Evolutionary conservation across 768 basidiomycete genomes (phyloP), one percentile per base, ranked within the genome.

Genomic region (Tulasnella sp.): DNA sequence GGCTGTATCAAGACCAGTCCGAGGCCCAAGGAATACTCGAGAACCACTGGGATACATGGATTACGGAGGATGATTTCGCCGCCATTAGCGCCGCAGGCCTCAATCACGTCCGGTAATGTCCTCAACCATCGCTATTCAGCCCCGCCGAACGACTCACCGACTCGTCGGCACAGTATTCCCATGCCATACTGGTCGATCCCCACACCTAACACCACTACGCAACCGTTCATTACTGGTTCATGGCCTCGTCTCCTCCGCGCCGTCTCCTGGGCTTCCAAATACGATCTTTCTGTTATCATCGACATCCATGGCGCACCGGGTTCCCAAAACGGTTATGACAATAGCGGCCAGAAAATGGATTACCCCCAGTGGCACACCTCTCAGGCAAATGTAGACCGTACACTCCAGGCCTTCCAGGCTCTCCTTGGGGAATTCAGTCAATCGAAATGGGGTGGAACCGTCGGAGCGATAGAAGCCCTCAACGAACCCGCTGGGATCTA

Each of bases 251-350:
- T 86, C 59, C 71, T 82, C 17, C 73, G 35, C 46, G 79, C 77
- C 1, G 75, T 86, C 43, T 69, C 70, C 60, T 90, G 87, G 81
- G 90, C 91, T 1, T 69, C 69, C 42, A 73, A 74, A 23, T 68
- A 86, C 62, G 81, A 82, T 7, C 67, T 97, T 43, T 92, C 91
- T 63, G 70, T 93, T 29, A 82, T 94, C 45, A 66, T 94, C 36
- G 91, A 92, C 70, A 75, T 87, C 1, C 86, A 89, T 64, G 84
- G 83, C 25, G 87, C 79, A 29, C 86, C 90, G 0, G 90, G 90
- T 14, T 85, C 83, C 66, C 86, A 91, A 66, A 72, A 73, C 64
- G 86, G 86, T 19, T 90, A 79, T 63, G 87, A 90, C 64, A 90
- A 90, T 63, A 88, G 86, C 43, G 87, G 87, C 17, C 81, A 81